These are phyloP conservation scores for Gentiana straminea DNA, from an alignment of 257 asterid genomes.

Conservation along the genomic window DNA sequence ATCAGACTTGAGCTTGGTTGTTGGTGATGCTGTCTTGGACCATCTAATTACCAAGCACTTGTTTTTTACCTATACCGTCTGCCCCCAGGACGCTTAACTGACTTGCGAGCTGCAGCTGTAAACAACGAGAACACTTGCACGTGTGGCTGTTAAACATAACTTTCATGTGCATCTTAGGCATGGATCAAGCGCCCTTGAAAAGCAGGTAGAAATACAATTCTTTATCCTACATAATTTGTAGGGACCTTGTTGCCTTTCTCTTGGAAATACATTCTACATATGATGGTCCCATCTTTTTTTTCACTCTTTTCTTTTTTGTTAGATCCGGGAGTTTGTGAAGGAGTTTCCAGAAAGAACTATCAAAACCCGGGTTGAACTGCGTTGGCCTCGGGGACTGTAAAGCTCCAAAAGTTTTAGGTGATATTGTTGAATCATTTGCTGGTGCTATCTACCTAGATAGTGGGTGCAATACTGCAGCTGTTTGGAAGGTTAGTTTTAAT, in stretches of 20 bases:
- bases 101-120: conserved; percentile 97
- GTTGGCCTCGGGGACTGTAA: conserved; percentile 98
- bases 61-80: conserved; percentile 87
- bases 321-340: conserved; percentile 88
- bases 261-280: too few species aligned
- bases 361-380: conserved; percentile 81
- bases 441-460: conserved; percentile 96
- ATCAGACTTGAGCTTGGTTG: conserved; percentile 95
- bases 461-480: conserved; percentile 68
- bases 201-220: conserved; percentile 63
- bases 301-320: conserved; percentile 9
- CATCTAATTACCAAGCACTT: conserved; percentile 90
- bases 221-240: conserved; percentile 3
- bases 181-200: conserved; percentile 93
- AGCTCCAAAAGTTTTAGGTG: conserved; percentile 99
- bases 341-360: conserved; percentile 68
- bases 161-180: conserved; percentile 95
- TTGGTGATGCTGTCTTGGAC: conserved; percentile 96
- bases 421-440: conserved; percentile 93
- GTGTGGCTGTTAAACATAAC: conserved; percentile 83
- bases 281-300: neutral
- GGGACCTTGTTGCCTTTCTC: neutral
- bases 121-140: conserved; percentile 97
- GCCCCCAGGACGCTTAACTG: conserved; percentile 97
- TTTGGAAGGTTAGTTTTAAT: conserved; percentile 69